A percentile compares a stretch with the other conserved stretches of the same genome.
phyloP scores from a whole-genome alignment of 306 rosid species.

The Bauhinia variegata region DNA sequence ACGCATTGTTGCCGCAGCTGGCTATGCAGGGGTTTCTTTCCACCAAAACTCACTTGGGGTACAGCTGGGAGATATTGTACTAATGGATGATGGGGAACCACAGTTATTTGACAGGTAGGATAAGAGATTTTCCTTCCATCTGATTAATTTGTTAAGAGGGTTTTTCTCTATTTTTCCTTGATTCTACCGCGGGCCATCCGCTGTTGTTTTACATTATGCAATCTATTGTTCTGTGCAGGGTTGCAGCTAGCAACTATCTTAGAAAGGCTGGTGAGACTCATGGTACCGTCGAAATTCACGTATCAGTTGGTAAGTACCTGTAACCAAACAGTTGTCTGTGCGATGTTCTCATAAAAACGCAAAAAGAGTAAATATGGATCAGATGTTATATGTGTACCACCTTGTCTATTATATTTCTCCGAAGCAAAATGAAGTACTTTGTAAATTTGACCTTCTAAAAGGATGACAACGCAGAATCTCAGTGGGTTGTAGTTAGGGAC shows the following conservation, averaged over 20 bases:
- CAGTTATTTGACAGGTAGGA: conserved; percentile 72
- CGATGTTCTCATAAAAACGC: neutral
- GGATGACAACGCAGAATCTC: no score
- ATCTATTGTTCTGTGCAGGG: no score
- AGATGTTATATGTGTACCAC: no score
- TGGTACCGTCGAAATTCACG: conserved; percentile 67
- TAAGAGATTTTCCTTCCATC: conserved; percentile 13
- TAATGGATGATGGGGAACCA: conserved; percentile 90
- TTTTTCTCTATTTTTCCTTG: neutral
- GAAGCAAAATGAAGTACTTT: no score
- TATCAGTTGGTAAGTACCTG: conserved; percentile 72
- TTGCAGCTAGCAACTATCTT: conserved; percentile 74
- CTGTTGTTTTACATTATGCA: no score
- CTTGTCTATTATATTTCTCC: no score
- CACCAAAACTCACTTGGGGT: conserved; percentile 73
- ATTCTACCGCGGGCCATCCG: no score
- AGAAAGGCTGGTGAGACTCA: conserved; percentile 84
- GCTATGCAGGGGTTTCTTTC: conserved; percentile 81
- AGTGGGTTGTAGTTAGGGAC: no score
- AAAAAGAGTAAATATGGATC: no score
- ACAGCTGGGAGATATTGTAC: conserved; percentile 74
- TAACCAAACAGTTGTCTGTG: neutral
- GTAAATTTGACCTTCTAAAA: no score
- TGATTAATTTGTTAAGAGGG: neutral
- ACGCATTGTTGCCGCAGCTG: conserved; percentile 92